Percentiles rank a stretch among this genome's conserved stretches.
Conservation (phyloP, 495 filamentous ascomycete genomes). For the Clohesyomyces aquaticus region DNA sequence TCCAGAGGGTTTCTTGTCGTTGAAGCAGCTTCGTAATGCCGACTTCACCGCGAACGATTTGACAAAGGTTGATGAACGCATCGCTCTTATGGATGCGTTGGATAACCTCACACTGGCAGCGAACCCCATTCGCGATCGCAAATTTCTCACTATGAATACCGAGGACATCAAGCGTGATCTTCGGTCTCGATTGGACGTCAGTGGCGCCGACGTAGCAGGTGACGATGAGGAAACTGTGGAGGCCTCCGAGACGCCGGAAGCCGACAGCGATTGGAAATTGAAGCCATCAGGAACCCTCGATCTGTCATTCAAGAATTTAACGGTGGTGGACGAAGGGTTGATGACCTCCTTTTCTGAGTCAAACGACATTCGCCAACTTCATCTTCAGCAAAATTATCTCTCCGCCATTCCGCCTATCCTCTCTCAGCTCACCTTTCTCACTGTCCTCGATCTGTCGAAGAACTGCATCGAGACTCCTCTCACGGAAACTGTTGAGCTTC, state of each 20-base stretch:
- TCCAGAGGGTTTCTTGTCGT: slow-evolving; percentile 70
- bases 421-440: slow-evolving; percentile 67
- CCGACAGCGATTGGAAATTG: slow-evolving; percentile 37
- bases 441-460: slow-evolving; percentile 74
- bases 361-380: slow-evolving; percentile 59
- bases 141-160: slow-evolving; percentile 75
- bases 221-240: slow-evolving; percentile 8
- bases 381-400: slow-evolving; percentile 77
- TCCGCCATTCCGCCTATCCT: slow-evolving; percentile 69
- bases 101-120: slow-evolving; percentile 73
- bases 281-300: slow-evolving; percentile 42
- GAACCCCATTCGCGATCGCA: slow-evolving; percentile 87
- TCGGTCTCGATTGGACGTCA: slow-evolving; percentile 67
- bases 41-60: slow-evolving; percentile 87
- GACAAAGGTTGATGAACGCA: slow-evolving; percentile 69
- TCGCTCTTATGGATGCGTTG: slow-evolving; percentile 80
- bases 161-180: slow-evolving; percentile 82
- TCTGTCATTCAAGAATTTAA: slow-evolving; percentile 49
- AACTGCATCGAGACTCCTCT: slow-evolving; percentile 73
- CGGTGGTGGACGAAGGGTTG: slow-evolving; percentile 54
- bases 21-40: slow-evolving; percentile 69
- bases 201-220: slow-evolving; percentile 32
- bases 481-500: slow-evolving; percentile 65
- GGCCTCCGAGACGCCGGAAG: background rate
- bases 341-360: slow-evolving; percentile 51